Base-by-base conservation (phyloP, 805 yeast species). In the Kregervanrija pseudodelftensis region DNA sequence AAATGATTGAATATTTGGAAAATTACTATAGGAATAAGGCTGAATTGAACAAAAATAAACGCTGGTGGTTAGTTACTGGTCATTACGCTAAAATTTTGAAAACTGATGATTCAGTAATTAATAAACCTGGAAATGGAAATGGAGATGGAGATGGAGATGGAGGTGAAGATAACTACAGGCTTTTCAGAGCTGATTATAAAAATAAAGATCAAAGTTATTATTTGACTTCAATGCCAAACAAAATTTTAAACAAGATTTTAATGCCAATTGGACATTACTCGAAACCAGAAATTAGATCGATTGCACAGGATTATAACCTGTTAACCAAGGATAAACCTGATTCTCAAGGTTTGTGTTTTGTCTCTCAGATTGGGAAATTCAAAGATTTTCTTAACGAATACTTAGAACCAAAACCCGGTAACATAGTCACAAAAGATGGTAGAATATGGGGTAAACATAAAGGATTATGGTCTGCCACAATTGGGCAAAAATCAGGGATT, bases 281-380 rank as follows among this genome's bases (percentile, higher is more conserved):
- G 5, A 93, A 93, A 62, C 85, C 89, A 1, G 76, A 83, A 52
- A 81, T 90, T 1, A 65, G 98, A 30, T 62, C 70, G 17, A 54
- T 85, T 37, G 98, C 98, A 0, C 49, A 60, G n/a, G 53, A 68
- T 1, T 59, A 69, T 33, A 60, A 68, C 1, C 65, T 87, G 12
- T 74, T 78, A 1, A 80, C 84, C 1, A 88, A 90, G 1, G 58
- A 66, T n/a, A 89, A 89, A 55, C 93, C 88, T 0, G 99, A 93
- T 59, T 89, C 97, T 1, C 95, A 86, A 59, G 99, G 99, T 0
- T 70, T 93, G 9, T 93, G 99, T 60, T 93, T 93, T 69, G 96
- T 93, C 8, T 72, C 78, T 9, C 82, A 78, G 51, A 57, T 64
- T 14, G 77, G 77, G 7, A 76, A 78, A 44, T 88, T 90, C 60